Evolutionary conservation across 495 filamentous ascomycete species (phyloP).

Genomic region (Penicillium herquei): DNA sequence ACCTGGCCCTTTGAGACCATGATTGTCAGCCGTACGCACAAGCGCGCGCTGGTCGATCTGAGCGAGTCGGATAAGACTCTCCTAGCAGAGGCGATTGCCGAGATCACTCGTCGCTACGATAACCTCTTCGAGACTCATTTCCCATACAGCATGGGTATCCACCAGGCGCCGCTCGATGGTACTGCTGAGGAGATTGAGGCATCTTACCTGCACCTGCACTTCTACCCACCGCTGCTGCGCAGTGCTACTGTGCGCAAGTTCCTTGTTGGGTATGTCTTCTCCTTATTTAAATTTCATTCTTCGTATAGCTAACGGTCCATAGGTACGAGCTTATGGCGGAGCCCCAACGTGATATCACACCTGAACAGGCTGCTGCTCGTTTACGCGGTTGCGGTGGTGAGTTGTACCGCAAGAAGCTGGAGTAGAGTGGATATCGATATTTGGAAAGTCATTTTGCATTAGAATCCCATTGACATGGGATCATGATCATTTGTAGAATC

Average conservation of each 20-base stretch:
- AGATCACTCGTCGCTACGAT: slow-evolving; percentile 88
- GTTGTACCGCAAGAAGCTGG: slow-evolving; percentile 73
- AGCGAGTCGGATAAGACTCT: slow-evolving; percentile 60
- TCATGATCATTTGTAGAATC: neutral
- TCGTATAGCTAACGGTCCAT: neutral
- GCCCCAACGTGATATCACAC: slow-evolving; percentile 95
- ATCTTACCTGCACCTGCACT: slow-evolving; percentile 93
- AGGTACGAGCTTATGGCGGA: slow-evolving; percentile 78
- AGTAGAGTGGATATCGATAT: slow-evolving; percentile 15
- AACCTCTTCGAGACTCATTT: slow-evolving; percentile 97
- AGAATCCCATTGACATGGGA: neutral
- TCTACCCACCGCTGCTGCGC: slow-evolving; percentile 89
- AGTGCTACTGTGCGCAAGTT: slow-evolving; percentile 96
- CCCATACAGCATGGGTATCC: slow-evolving; percentile 90
- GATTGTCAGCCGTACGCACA: slow-evolving; percentile 78
- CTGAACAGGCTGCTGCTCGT: slow-evolving; percentile 85
- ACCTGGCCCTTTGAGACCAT: slow-evolving; percentile 97
- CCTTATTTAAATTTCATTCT: neutral
- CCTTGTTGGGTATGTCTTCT: slow-evolving; percentile 64
- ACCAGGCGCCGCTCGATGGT: slow-evolving; percentile 91
- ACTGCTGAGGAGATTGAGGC: slow-evolving; percentile 78
- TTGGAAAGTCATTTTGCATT: neutral
- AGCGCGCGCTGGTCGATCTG: slow-evolving; percentile 78
- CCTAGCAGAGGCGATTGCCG: slow-evolving; percentile 79
- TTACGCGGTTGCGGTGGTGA: slow-evolving; percentile 74